Base-by-base conservation (phyloP, 208 protist species). In the Lotmaria passim region DNA sequence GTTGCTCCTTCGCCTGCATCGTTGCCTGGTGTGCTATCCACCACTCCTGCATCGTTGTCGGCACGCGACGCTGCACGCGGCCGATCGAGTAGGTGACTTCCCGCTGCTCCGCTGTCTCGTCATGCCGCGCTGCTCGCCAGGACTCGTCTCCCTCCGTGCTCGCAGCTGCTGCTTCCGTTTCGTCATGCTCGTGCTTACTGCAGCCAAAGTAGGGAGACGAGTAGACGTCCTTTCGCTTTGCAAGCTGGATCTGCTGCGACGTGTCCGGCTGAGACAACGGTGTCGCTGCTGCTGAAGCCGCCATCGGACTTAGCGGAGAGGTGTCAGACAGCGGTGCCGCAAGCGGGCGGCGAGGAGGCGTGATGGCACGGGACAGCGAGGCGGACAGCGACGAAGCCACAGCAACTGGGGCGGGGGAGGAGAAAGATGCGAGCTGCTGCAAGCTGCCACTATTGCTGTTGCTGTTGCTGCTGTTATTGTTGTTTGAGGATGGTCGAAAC, bases 51-150 rank as follows among this genome's bases (percentile, higher is more conserved):
- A 77, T 66, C 17, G 31, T 52, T 21, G 71, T 61, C 33, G 43
- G 34, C 17, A 61, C 21, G 4, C 34, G 56, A 0, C 21, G 71
- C 30, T 33, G 48, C 31, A 77, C 71, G 10, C 48, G 62, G 5
- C 38, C 63, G 23, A 77, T 61, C 28, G 71, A 70, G 63, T 77
- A 77, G 31, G 63, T 77, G 8, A 77, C 71, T 31, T 66, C 63
- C 5, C 55, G 62, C 33, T 77, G 63, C 63, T 77, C 71, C 15
- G 34, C 38, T 33, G 55, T 77, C 17, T 77, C 71, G 1, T 28
- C 34, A 44, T 77, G 71, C 43, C 39, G 58, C 39, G 2, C 11
- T 5, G 23, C 39, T 28, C 39, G 39, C 56, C 56, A 50, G 0
- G 39, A 24, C 6, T 10, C 21, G 5, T 23, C n/a, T 23, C 21